These are phyloP conservation scores for Ceratobasidium sp. DNA, from an alignment of 1,284 basidiomycete species.

Conservation along the genomic window DNA sequence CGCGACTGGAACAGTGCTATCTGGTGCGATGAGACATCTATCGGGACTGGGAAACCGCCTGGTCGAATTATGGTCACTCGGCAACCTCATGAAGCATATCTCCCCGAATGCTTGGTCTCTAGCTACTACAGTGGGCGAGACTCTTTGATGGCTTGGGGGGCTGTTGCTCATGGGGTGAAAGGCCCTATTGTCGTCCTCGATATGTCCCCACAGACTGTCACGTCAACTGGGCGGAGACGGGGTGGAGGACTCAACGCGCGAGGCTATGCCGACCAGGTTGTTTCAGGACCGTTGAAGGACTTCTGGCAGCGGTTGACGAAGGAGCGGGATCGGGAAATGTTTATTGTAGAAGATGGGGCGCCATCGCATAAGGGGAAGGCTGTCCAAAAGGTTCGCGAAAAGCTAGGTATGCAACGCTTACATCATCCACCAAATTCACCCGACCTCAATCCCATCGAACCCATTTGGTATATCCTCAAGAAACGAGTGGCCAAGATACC, in stretches of 20 bases:
- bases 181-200: not conserved
- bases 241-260: conserved; percentile 6
- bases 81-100: not conserved
- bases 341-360: conserved; percentile 27
- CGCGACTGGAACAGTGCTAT: not conserved
- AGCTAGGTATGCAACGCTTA: not conserved
- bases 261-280: conserved; percentile 21
- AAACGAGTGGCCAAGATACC: not conserved
- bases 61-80: conserved; percentile 9
- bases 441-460: conserved; percentile 31
- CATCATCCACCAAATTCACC: conserved; percentile 13
- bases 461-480: conserved; percentile 18
- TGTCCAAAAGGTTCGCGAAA: not conserved
- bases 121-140: conserved; percentile 5
- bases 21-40: conserved; percentile 4
- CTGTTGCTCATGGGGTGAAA: not conserved
- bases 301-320: not conserved
- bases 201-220: not conserved
- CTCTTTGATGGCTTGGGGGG: not conserved
- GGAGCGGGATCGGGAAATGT: not conserved
- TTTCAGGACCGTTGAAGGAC: conserved; percentile 4
- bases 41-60: not conserved
- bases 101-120: conserved; percentile 1
- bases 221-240: not conserved
- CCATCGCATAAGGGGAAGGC: not conserved